Percentiles rank a stretch among this genome's conserved stretches.
Conservation (phyloP, 2,329 filamentous ascomycete genomes). For the Coniella lustricola region DNA sequence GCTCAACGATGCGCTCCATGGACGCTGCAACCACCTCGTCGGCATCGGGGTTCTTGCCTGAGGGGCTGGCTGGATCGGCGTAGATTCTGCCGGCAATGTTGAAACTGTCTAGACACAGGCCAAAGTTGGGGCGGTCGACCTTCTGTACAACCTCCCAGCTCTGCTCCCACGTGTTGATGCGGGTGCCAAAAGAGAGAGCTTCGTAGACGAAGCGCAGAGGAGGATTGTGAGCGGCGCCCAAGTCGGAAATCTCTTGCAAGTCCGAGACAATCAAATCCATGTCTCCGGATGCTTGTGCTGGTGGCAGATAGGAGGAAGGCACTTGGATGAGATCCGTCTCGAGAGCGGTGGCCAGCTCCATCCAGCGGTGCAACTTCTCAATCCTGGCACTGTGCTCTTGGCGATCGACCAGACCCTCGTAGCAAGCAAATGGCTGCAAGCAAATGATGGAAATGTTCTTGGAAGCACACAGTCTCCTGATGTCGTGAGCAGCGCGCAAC, state of each 20-base stretch:
- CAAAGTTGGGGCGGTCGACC: slow-evolving; percentile 66
- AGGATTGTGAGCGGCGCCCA: slow-evolving; percentile 51
- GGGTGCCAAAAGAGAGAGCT: slow-evolving; percentile 64
- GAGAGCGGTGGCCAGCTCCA: slow-evolving; percentile 55
- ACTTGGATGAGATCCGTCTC: slow-evolving; percentile 68
- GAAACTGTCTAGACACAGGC: slow-evolving; percentile 71
- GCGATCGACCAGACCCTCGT: slow-evolving; percentile 65
- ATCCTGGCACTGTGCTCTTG: slow-evolving; percentile 48
- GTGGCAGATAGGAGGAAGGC: slow-evolving; percentile 61
- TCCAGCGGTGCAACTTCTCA: slow-evolving; percentile 62
- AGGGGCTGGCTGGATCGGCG: slow-evolving; percentile 54
- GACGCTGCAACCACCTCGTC: slow-evolving; percentile 48
- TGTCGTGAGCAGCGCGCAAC: slow-evolving; percentile 49
- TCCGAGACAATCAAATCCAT: slow-evolving; percentile 53
- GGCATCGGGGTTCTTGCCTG: slow-evolving; percentile 46
- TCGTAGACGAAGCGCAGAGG: slow-evolving; percentile 67
- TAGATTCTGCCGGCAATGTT: slow-evolving; percentile 67
- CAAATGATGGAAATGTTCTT: slow-evolving; percentile 51
- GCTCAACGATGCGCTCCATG: slow-evolving; percentile 43
- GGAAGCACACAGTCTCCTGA: slow-evolving; percentile 48
- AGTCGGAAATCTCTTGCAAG: slow-evolving; percentile 57
- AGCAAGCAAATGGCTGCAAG: slow-evolving; percentile 71
- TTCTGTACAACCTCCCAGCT: slow-evolving; percentile 61
- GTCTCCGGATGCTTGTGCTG: slow-evolving; percentile 36
- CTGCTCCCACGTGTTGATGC: slow-evolving; percentile 63